Base-by-base conservation (phyloP, 345 rosid genomes). In the Aegle marmelos region DNA sequence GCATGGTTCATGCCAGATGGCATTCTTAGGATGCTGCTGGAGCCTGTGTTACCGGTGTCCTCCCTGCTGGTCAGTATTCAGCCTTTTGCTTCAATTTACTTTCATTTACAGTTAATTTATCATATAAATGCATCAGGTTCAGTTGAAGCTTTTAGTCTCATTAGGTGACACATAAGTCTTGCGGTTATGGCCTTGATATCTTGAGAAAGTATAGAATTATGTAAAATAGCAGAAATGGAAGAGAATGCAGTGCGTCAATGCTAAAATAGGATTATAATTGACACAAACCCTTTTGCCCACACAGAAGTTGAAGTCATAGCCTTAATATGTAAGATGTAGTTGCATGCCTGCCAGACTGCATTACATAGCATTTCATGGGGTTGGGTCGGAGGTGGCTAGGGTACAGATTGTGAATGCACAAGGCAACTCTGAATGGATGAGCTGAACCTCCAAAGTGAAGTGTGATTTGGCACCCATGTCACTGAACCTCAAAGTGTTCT, bases 1-100 rank as follows among this genome's bases (percentile, higher is more conserved):
- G 27, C 27, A 45, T 71, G 66, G 28, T 73, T 63, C 48, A 54
- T 82, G 56, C 50, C 85, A 94, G 97, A 89, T 73, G 67, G 61
- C 70, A 85, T 92, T 76, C 87, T 94, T 67, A 81, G 81, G 85
- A 87, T 92, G 88, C 81, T 91, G 72, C 76, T 91, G 84, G 89
- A 90, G 82, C 91, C 94, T 33, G 78, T 79, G 78, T 83, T 87
- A 77, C 92, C 88, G 61, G 77, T 90, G 74, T 73, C 75, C 50
- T 71, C 90, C 53, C 74, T 87, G 27, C 78, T 91, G 89, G 97
- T 94, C 36, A 70, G 94, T 89, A 25, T 73, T 13, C 57, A 17
- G 57, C 63, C 62, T 53, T 50, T 72, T 75, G 72, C 41, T 68
- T 70, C 22, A 73, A 25, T 6, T 82, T 64, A 50, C 36, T 39